Percentiles rank a stretch among this genome's conserved stretches.
Conservation (phyloP, 139 green algal species). For the Coccomyxa sp. region DNA sequence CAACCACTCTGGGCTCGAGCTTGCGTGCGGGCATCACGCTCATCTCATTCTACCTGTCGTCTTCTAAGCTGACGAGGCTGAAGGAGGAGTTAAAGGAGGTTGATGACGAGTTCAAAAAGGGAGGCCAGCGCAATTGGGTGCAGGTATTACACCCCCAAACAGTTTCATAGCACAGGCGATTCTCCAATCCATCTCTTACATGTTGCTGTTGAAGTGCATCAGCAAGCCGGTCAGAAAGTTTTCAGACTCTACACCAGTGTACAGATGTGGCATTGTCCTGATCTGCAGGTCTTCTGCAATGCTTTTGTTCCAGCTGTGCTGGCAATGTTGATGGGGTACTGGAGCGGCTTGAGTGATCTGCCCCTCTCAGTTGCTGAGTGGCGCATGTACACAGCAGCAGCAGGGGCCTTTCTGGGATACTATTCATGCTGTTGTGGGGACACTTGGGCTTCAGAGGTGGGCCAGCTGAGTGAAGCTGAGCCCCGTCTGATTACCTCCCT, state of each 20-base stretch:
- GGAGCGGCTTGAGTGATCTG: conserved; percentile 19
- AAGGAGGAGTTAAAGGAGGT: conserved; percentile 69
- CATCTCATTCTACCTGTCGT: conserved; percentile 76
- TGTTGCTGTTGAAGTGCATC: not conserved
- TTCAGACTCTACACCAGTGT: not conserved
- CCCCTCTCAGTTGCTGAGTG: not conserved
- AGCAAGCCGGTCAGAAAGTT: not conserved
- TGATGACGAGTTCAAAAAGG: conserved; percentile 67
- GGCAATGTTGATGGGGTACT: conserved; percentile 6
- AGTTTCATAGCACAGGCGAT: too few relatives aligned
- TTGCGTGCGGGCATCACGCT: conserved; percentile 65
- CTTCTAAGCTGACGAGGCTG: conserved; percentile 67
- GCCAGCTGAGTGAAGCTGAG: conserved; percentile 53
- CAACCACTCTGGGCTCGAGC: conserved; percentile 51
- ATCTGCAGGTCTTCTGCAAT: conserved; percentile 34
- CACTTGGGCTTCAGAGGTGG: conserved; percentile 90
- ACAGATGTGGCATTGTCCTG: not conserved
- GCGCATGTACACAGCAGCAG: not conserved
- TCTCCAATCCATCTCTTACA: too few relatives aligned
- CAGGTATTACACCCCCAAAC: conserved; percentile 46
- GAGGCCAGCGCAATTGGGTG: conserved; percentile 75
- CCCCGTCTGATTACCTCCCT: conserved; percentile 84
- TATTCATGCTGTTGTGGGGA: conserved; percentile 89
- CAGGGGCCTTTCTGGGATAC: conserved; percentile 37
- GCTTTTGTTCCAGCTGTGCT: conserved; percentile 28